These are phyloP conservation scores for Mrakia blollopis DNA, from an alignment of 768 basidiomycete genomes.

Conservation along the genomic window DNA sequence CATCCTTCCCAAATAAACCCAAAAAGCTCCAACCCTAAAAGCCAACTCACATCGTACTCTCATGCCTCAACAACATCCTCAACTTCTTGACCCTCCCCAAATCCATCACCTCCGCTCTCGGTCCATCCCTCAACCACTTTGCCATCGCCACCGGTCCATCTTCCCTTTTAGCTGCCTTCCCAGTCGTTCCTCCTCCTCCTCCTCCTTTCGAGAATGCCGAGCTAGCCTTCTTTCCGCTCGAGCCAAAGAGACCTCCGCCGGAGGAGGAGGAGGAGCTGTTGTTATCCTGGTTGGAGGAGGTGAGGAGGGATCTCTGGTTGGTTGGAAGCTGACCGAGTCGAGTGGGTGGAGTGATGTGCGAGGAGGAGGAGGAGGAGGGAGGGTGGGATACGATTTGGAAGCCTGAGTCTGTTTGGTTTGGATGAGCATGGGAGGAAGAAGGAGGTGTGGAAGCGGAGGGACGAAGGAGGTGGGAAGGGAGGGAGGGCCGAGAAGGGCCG, in stretches of 20 bases:
- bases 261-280: background rate
- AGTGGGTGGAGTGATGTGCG: background rate
- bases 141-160: slow-evolving; percentile 28
- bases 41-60: slow-evolving; percentile 75
- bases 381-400: background rate
- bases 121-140: slow-evolving; percentile 29
- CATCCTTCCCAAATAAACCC: background rate
- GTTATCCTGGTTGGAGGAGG: slow-evolving; percentile 18
- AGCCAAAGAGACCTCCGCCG: background rate
- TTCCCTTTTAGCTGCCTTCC: slow-evolving; percentile 2
- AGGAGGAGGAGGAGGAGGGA: background rate
- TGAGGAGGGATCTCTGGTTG: background rate
- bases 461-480: slow-evolving; percentile 11
- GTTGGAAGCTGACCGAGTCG: background rate
- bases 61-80: slow-evolving; percentile 78
- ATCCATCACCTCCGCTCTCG: slow-evolving; percentile 69
- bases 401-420: background rate
- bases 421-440: background rate
- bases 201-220: background rate
- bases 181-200: no score
- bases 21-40: no score
- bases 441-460: background rate
- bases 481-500: background rate
- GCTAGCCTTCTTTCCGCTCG: slow-evolving; percentile 4
- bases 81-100: slow-evolving; percentile 82